These are phyloP conservation scores for Pichia sp. DNA, from an alignment of 1,139 yeast genomes.

Conservation along the genomic window DNA sequence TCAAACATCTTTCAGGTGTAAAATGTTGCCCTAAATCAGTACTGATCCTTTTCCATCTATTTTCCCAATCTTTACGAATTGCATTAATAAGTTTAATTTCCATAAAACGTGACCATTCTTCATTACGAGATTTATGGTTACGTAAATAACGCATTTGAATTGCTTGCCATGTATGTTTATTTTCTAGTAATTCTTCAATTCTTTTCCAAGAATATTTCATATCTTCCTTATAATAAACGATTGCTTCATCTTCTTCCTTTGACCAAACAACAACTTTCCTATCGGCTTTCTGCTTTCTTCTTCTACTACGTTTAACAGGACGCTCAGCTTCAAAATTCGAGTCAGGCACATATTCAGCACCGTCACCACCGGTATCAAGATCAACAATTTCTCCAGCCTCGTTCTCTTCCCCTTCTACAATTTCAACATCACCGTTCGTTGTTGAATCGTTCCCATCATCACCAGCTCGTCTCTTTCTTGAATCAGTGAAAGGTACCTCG, in stretches of 20 bases:
- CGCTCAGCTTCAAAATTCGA: conserved; percentile 4
- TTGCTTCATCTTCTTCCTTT: conserved; percentile 32
- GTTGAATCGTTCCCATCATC: no score
- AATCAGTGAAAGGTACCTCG: no score
- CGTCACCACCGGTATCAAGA: not conserved
- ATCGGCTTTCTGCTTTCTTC: conserved; percentile 1
- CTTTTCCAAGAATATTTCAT: conserved; percentile 33
- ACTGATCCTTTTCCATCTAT: conserved; percentile 33
- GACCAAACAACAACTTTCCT: conserved; percentile 27
- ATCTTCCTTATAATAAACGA: conserved; percentile 33
- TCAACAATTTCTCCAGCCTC: not conserved
- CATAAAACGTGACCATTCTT: conserved; percentile 30
- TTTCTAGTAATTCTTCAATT: conserved; percentile 29
- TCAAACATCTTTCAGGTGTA: conserved; percentile 24
- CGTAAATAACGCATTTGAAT: conserved; percentile 39
- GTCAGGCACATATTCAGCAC: conserved; percentile 20
- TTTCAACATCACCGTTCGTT: not conserved
- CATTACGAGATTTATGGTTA: conserved; percentile 31
- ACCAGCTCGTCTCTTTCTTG: no score
- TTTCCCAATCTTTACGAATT: conserved; percentile 34
- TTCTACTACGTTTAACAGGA: not conserved
- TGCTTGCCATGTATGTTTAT: conserved; percentile 36
- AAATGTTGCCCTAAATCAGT: conserved; percentile 25
- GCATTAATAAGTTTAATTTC: conserved; percentile 25
- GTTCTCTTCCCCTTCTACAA: not conserved